Evolutionary conservation across 1,284 basidiomycete species (phyloP).

Genomic region (Heterobasidion occidentale): DNA sequence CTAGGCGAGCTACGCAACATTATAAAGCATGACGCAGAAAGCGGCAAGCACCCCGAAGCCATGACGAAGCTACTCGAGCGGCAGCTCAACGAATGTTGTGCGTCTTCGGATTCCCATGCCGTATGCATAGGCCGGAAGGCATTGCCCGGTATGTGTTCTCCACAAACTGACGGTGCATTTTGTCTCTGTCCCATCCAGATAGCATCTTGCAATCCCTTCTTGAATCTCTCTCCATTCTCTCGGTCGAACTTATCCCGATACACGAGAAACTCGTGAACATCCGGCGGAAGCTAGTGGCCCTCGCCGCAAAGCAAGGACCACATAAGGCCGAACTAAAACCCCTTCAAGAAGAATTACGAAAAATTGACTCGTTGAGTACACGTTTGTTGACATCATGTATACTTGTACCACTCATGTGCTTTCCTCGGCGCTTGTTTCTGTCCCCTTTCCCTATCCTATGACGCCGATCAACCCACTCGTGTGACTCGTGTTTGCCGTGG

Average conservation of each 20-base stretch:
- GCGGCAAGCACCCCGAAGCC: constrained; percentile 78
- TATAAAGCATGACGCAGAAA: constrained; percentile 75
- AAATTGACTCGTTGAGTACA: constrained; percentile 87
- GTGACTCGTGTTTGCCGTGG: neutral
- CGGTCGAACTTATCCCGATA: constrained; percentile 81
- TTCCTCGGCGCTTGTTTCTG: constrained; percentile 14
- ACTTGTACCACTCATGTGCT: constrained; percentile 18
- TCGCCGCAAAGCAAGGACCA: constrained; percentile 82
- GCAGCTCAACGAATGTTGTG: constrained; percentile 89
- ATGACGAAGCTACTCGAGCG: constrained; percentile 88
- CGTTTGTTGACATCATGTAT: constrained; percentile 19
- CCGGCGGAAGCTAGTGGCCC: constrained; percentile 82
- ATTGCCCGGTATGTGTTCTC: neutral
- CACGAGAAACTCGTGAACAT: constrained; percentile 87
- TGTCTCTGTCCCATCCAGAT: neutral
- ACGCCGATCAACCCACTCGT: neutral
- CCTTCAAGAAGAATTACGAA: constrained; percentile 87
- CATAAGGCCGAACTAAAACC: constrained; percentile 87
- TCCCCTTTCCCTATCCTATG: neutral
- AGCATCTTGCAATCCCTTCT: constrained; percentile 69
- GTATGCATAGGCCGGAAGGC: neutral
- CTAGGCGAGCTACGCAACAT: constrained; percentile 76
- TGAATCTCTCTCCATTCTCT: constrained; percentile 80
- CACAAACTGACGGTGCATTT: neutral
- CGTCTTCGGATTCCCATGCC: constrained; percentile 19